Percentiles rank a stretch among this genome's conserved stretches.
phyloP scores from a whole-genome alignment of 2,329 filamentous ascomycete genomes.

The Dryadomyces sulphureus region DNA sequence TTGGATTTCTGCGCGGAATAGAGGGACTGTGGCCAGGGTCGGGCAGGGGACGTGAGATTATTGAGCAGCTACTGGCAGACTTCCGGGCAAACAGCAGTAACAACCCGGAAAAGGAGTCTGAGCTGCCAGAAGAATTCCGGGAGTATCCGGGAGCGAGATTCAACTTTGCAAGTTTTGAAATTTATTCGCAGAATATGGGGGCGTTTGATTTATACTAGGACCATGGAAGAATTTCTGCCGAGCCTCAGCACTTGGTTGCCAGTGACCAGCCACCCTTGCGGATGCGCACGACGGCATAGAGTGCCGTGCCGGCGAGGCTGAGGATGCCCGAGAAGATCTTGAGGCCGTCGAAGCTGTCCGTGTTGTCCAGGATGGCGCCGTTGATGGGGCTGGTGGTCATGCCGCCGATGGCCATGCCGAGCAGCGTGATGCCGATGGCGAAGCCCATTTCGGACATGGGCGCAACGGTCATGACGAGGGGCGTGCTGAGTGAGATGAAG shows the following conservation, averaged over 20 bases:
- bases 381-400: slow-evolving; percentile 36
- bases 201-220: too few species aligned
- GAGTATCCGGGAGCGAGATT: too few species aligned
- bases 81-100: too few species aligned
- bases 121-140: too few species aligned
- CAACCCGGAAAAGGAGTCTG: too few species aligned
- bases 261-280: not conserved
- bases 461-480: slow-evolving; percentile 33
- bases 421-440: slow-evolving; percentile 36
- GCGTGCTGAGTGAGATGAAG: slow-evolving; percentile 22
- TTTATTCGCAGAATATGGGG: too few species aligned
- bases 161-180: too few species aligned
- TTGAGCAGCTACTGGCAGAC: too few species aligned
- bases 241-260: not conserved
- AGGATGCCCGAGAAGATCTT: not conserved
- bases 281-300: not conserved
- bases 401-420: slow-evolving; percentile 31
- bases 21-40: too few species aligned
- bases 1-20: too few species aligned
- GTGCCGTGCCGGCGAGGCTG: not conserved
- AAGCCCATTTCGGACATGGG: slow-evolving; percentile 39
- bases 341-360: slow-evolving; percentile 18
- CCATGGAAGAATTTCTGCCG: not conserved
- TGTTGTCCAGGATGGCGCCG: slow-evolving; percentile 22
- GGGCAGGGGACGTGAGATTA: too few species aligned